These are phyloP conservation scores for Sporisorium reilianum DNA, from an alignment of 1,284 basidiomycete species.

Conservation along the genomic window DNA sequence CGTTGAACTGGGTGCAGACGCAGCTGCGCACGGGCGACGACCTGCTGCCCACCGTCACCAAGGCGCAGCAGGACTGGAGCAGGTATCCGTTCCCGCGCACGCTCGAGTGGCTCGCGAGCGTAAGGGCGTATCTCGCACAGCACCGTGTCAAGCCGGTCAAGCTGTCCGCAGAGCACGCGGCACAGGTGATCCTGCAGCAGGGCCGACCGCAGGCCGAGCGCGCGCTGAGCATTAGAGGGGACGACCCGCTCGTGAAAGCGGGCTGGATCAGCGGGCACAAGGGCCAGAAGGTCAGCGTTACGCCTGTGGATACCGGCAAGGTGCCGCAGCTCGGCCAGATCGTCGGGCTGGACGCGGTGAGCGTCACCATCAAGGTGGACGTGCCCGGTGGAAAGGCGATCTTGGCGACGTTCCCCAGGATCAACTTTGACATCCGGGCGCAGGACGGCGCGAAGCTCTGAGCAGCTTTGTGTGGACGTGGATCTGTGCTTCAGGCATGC, in stretches of 20 bases:
- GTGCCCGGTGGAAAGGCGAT: slow-evolving; percentile 16
- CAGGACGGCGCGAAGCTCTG: slow-evolving; percentile 35
- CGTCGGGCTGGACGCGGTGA: slow-evolving; percentile 24
- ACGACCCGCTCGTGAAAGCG: slow-evolving; percentile 42
- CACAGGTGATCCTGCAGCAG: slow-evolving; percentile 28
- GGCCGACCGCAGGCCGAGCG: slow-evolving; percentile 7
- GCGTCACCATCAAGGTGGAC: slow-evolving; percentile 34
- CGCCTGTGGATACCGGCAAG: slow-evolving; percentile 42
- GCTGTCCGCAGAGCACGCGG: slow-evolving; percentile 25
- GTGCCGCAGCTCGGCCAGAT: slow-evolving; percentile 43
- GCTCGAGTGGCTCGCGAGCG: slow-evolving; percentile 26
- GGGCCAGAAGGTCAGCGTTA: slow-evolving; percentile 41
- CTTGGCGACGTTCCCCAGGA: slow-evolving; percentile 42
- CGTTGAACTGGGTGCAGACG: slow-evolving; percentile 48
- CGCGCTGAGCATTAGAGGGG: slow-evolving; percentile 10
- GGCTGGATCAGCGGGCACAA: slow-evolving; percentile 43
- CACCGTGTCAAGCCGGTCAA: slow-evolving; percentile 29
- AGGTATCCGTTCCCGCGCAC: slow-evolving; percentile 32
- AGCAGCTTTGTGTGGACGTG: no score
- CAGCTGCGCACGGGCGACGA: slow-evolving; percentile 39
- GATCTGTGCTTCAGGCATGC: no score
- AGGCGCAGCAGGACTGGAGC: slow-evolving; percentile 22
- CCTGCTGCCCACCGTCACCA: slow-evolving; percentile 30
- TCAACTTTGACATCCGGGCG: slow-evolving; percentile 46
- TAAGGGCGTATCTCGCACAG: slow-evolving; percentile 22